Percentiles rank a stretch among this genome's conserved stretches.
phyloP scores from a whole-genome alignment of 106 monocot species.

The Dioscorea alata region DNA sequence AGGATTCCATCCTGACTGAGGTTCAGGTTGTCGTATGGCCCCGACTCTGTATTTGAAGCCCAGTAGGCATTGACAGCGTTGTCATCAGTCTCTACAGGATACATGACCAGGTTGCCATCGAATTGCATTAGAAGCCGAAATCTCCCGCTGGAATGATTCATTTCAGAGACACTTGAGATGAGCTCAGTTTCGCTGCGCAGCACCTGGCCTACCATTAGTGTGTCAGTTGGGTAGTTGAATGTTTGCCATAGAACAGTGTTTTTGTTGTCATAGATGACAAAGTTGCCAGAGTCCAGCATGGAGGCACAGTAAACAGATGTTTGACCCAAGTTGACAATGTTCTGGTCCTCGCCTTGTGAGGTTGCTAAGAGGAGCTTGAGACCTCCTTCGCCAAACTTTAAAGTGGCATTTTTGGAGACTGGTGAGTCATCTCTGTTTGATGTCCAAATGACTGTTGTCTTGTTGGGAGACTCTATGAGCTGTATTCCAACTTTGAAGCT shows the following conservation, averaged over 20 bases:
- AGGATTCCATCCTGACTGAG: background rate
- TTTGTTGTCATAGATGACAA: conserved; percentile 15
- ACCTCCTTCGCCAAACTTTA: background rate
- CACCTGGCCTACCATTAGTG: conserved; percentile 12
- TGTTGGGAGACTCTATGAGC: background rate
- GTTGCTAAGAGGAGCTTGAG: background rate
- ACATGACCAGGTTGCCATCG: conserved; percentile 7
- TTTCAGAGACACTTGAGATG: conserved; percentile 10
- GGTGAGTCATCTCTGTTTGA: conserved; percentile 8
- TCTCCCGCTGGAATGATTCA: conserved; percentile 13
- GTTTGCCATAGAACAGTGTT: conserved; percentile 2
- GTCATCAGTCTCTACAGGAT: background rate
- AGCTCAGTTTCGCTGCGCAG: background rate
- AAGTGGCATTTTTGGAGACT: background rate
- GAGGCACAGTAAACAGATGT: background rate
- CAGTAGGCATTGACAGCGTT: conserved; percentile 5
- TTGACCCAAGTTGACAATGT: background rate
- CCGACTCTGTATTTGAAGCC: background rate
- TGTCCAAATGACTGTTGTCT: conserved; percentile 17
- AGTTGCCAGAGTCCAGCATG: conserved; percentile 24
- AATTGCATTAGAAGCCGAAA: conserved; percentile 4
- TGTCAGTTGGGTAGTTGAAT: conserved; percentile 15
- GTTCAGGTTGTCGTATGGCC: background rate
- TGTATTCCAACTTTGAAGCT: conserved; percentile 9
- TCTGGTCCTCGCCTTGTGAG: background rate